phyloP scores from a whole-genome alignment of 768 basidiomycete genomes.

The Cystofilobasidium capitatum region DNA sequence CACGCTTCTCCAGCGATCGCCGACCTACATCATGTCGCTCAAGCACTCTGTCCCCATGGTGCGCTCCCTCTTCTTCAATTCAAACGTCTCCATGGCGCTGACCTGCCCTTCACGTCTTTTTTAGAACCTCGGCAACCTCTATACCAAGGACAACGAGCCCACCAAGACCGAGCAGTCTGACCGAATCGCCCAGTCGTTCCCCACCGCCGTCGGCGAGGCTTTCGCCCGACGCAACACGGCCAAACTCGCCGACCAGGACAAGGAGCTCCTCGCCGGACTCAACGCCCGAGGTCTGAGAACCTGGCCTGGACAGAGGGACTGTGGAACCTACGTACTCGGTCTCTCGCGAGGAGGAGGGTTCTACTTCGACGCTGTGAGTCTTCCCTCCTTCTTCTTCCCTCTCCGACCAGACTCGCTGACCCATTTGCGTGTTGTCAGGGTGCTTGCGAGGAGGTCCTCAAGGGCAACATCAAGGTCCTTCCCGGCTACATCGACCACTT shows the following conservation, averaged over 20 bases:
- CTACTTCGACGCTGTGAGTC: constrained; percentile 32
- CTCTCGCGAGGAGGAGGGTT: constrained; percentile 32
- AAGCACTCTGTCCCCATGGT: background rate
- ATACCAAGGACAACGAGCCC: background rate
- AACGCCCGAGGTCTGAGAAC: constrained; percentile 31
- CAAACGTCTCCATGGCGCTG: background rate
- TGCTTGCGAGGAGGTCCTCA: constrained; percentile 30
- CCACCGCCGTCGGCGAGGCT: constrained; percentile 1
- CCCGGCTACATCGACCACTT: constrained; percentile 27
- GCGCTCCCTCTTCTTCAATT: too few species aligned
- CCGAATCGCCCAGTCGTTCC: constrained; percentile 7
- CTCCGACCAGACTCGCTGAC: background rate
- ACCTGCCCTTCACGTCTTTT: background rate
- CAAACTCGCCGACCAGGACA: constrained; percentile 16
- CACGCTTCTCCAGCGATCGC: constrained; percentile 18
- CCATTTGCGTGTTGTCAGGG: too few species aligned
- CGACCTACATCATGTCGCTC: constrained; percentile 14
- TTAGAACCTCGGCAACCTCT: background rate
- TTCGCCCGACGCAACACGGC: constrained; percentile 10
- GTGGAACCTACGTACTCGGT: constrained; percentile 20
- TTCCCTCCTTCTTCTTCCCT: background rate
- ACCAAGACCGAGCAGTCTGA: constrained; percentile 12
- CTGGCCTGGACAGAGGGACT: constrained; percentile 30
- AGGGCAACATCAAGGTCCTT: constrained; percentile 32
- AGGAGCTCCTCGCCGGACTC: constrained; percentile 31